These are phyloP conservation scores for Cylindrotheca closterium DNA, from an alignment of 108 stramenopile species.

Conservation along the genomic window DNA sequence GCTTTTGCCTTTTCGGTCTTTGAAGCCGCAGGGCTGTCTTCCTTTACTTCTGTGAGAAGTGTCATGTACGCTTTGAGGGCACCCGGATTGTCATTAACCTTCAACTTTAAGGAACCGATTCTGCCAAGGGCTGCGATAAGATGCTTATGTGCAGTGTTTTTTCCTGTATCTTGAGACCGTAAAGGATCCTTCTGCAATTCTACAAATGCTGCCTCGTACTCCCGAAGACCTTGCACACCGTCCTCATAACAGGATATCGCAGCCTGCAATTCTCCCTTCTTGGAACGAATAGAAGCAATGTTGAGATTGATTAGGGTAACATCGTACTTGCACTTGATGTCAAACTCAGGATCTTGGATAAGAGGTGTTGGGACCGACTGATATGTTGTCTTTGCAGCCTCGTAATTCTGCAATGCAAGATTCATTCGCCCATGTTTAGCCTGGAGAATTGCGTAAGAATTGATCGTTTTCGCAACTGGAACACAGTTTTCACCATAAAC, in stretches of 20 bases:
- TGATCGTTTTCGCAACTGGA: conserved; percentile 82
- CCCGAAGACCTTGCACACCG: conserved; percentile 73
- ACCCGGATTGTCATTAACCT: conserved; percentile 73
- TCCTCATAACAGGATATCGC: conserved; percentile 76
- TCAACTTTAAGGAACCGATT: conserved; percentile 82
- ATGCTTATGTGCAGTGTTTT: conserved; percentile 82
- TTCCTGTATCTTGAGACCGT: conserved; percentile 34
- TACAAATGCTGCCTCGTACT: conserved; percentile 63
- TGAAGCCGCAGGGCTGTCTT: conserved; percentile 71
- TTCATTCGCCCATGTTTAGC: conserved; percentile 88
- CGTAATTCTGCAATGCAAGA: conserved; percentile 73
- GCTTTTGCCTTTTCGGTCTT: conserved; percentile 86
- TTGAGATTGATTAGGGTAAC: conserved; percentile 83
- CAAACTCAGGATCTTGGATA: conserved; percentile 69
- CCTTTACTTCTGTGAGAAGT: conserved; percentile 70
- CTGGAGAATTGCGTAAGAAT: conserved; percentile 82
- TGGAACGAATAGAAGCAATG: conserved; percentile 87
- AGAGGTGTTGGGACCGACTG: conserved; percentile 47
- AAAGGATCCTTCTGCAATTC: conserved; percentile 46
- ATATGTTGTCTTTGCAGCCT: conserved; percentile 68
- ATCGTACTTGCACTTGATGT: conserved; percentile 84
- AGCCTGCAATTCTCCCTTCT: conserved; percentile 72
- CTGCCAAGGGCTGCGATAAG: conserved; percentile 81
- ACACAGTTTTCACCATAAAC: conserved; percentile 75
- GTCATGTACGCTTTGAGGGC: conserved; percentile 72